Base-by-base conservation (phyloP, 1,284 basidiomycete genomes). In the Microbotryomycetes sp. region DNA sequence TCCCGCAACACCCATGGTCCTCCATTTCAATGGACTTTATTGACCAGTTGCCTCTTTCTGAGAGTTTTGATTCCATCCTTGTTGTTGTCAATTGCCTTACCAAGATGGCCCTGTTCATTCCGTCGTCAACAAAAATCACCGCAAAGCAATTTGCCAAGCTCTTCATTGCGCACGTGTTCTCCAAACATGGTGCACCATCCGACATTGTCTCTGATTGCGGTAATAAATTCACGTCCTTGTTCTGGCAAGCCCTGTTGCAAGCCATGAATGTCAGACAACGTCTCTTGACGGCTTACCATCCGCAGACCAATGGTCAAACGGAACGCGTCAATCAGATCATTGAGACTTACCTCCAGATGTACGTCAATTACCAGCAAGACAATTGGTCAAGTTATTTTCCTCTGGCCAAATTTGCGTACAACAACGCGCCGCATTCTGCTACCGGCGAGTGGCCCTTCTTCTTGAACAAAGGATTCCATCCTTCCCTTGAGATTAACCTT, bases 331-430 rank as follows among this genome's bases (percentile, higher is more conserved):
- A 81, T 62, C 78, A 79, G 60, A 72, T 66, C 0, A 62, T 82
- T 1, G 77, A 81, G 48, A 78, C 79, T 57, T 67, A 67, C n/a
- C 59, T 80, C 1, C 70, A 71, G 0, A 78, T 73, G 57, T 72
- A 76, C 57, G 72, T 59, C 3, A 73, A 76, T 23, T 68, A 74
- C 35, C 70, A 78, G 26, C 79, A 82, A 59, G 69, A 71, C 26
- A 76, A 80, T 6, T 83, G 81, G 81, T 62, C 70, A 0, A 9
- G 76, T 3, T 75, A 76, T 18, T 73, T 82, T 0, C 74, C 77
- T 0, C 59, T 79, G 5, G 78, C 78, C 0, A 76, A 80, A 65
- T 82, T 82, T 60, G 70, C 73, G 0, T 80, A 78, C 69, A 81
- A 82, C 66, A 80, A 80, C 70, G 21, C 78, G 73, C 52, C 54